Evolutionary conservation across 1,139 yeast genomes (phyloP), one percentile per base, ranked within the genome.

Genomic region (Groenewaldozyma auringiensis): DNA sequence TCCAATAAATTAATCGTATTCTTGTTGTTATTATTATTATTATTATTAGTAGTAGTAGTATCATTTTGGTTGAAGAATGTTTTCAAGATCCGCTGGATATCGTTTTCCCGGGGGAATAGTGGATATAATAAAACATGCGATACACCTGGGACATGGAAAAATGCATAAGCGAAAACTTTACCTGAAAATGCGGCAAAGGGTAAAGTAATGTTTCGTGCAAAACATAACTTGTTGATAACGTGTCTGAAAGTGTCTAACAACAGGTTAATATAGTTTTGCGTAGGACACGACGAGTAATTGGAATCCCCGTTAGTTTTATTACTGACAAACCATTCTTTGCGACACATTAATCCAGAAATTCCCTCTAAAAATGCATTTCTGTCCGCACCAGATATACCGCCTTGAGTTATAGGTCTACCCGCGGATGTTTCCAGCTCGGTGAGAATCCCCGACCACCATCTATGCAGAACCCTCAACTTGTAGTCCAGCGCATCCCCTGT

Each of bases 101-200:
- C 53, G 49, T 52, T 55, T 70, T 79, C 53, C 4, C 57, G 51
- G 4, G 82, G 79, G 54, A 78, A 79, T 41, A 85, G 65, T 18
- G 81, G 61, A 51, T 81, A 81, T 37, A 84, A 64, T 34, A 86
- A 63, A 1, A 84, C 81, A 39, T 69, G 70, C 14, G 84, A 77
- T 4, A 83, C 78, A n/a, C 75, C 71, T 0, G 83, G 81, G 1
- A 83, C 60, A 52, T 74, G 68, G 58, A 79, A 76, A 54, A 74
- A 85, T 13, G 80, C 67, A 57, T 78, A 76, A 1, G 94, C 89
- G 61, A 86, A 76, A 1, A 82, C 75, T 58, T 86, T 85, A 9
- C 95, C 95, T n/a, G 81, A 71, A 58, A 85, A 84, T 2, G 94
- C 94, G 21, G 81, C 74, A 16, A 79, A 63, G 3, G 83, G 70